Evolutionary conservation across 495 filamentous ascomycete species (phyloP).

Genomic region (Extremus antarcticus): DNA sequence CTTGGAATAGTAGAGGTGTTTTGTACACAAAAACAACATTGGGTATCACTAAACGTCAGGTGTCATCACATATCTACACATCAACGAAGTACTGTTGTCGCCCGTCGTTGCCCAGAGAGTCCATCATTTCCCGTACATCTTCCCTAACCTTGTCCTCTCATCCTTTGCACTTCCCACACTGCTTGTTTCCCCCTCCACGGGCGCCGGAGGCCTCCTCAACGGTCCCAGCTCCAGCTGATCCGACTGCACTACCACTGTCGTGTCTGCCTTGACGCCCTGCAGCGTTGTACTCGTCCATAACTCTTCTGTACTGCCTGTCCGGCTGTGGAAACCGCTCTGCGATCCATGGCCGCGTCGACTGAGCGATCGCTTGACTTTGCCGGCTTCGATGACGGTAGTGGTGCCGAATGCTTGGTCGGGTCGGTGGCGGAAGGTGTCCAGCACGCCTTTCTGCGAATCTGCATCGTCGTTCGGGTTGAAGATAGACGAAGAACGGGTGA

Average conservation of each 20-base stretch:
- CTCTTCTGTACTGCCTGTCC: slow-evolving; percentile 14
- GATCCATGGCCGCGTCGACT: neutral
- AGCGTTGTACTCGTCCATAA: neutral
- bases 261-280: slow-evolving; percentile 10
- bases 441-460: slow-evolving; percentile 2
- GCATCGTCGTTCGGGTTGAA: slow-evolving; percentile 34
- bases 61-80: too few species aligned
- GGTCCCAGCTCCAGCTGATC: slow-evolving; percentile 12
- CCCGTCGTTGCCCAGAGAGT: neutral
- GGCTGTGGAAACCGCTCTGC: slow-evolving; percentile 1
- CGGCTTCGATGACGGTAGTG: slow-evolving; percentile 12
- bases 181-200: neutral
- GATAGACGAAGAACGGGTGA: slow-evolving; percentile 45
- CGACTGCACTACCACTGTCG: slow-evolving; percentile 5
- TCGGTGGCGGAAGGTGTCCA: slow-evolving; percentile 17
- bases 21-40: neutral
- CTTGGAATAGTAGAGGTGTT: too few species aligned
- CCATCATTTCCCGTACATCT: neutral
- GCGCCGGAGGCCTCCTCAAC: neutral
- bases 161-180: neutral
- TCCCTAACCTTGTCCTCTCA: neutral
- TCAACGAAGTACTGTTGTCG: too few species aligned
- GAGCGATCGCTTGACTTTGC: neutral
- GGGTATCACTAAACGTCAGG: neutral
- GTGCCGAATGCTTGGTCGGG: slow-evolving; percentile 15